Evolutionary conservation across 441 rosid species (phyloP), one percentile per base, ranked within the genome.

Genomic region (Syzygium syzygioides): DNA sequence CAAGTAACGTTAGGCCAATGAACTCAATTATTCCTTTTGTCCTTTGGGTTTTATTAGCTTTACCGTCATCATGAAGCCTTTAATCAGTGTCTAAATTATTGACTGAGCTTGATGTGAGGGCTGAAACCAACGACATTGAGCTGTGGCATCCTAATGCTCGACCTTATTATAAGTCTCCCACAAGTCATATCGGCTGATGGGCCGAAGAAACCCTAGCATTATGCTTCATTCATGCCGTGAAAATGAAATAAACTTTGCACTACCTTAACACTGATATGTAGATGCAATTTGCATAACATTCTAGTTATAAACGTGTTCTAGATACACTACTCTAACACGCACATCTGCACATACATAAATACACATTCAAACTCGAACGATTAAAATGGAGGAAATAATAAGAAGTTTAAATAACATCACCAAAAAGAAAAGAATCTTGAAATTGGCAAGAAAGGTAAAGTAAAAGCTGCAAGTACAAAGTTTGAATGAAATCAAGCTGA

Each of bases 1-100:
- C 92, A 90, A 89, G 89, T 88, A 45, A 53, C 45, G 57, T 71
- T 55, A 62, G 89, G 88, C 87, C n/a, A 90, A 85, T 90, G 89
- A 76, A 68, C 59, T 85, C 62, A 59, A 85, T 54, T 59, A 54
- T 79, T 88, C 79, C 55, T 68, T 91, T 32, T 30, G 64, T 54
- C 59, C 41, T 19, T n/a, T 85, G 59, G 85, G 37, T 85, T 62
- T 55, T 79, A 76, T 79, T 80, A 85, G 85, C 85, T 60, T 76
- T 87, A 56, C 34, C 86, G 71, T 32, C 85, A 85, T 90, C 86
- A 90, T 90, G 60, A 68, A 88, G 86, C 52, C 89, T 88, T 88
- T 60, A 55, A 86, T 89, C 87, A 34, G 48, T 45, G 34, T 48
- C 85, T 54, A 28, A 76, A 84, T 71, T 80, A 88, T 60, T 85